These are phyloP conservation scores for Cyclocybe cylindracea DNA, from an alignment of 768 basidiomycete species.

Conservation along the genomic window DNA sequence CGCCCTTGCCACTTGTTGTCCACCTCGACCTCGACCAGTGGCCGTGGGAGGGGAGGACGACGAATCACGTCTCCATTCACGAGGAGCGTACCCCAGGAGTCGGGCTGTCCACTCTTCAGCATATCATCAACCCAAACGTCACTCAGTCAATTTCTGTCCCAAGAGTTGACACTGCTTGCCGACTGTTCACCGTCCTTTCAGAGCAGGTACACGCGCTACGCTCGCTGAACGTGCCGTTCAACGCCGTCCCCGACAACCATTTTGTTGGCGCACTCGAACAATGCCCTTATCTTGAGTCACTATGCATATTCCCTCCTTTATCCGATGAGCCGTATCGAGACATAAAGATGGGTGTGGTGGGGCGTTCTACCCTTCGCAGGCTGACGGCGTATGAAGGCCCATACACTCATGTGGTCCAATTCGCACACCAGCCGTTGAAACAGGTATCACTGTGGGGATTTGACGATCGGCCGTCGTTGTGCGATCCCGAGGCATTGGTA, in stretches of 20 bases:
- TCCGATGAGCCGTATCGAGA: constrained; percentile 20
- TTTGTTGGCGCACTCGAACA: constrained; percentile 27
- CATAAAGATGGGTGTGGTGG: constrained; percentile 13
- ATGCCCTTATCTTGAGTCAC: constrained; percentile 28
- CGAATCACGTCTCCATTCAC: constrained; percentile 34
- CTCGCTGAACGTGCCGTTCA: constrained; percentile 23
- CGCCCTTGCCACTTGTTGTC: constrained; percentile 15
- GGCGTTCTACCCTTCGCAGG: constrained; percentile 18
- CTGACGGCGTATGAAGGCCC: constrained; percentile 31
- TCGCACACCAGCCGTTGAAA: constrained; percentile 23
- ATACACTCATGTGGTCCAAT: constrained; percentile 21
- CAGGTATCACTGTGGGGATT: constrained; percentile 28
- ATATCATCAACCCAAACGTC: constrained; percentile 27
- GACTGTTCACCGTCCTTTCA: constrained; percentile 24
- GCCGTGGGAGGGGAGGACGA: constrained; percentile 35
- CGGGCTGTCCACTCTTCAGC: constrained; percentile 23
- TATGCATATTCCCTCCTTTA: constrained; percentile 31
- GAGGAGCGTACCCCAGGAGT: constrained; percentile 31
- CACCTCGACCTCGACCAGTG: constrained; percentile 37
- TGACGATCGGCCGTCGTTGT: constrained; percentile 22
- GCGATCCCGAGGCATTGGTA: constrained; percentile 21
- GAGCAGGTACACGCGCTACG: constrained; percentile 10
- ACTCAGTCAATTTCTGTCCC: constrained; percentile 32
- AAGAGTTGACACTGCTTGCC: constrained; percentile 29
- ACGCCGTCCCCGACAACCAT: constrained; percentile 22